phyloP scores from a whole-genome alignment of 1,284 basidiomycete species.

The Moniliophthora roreri region DNA sequence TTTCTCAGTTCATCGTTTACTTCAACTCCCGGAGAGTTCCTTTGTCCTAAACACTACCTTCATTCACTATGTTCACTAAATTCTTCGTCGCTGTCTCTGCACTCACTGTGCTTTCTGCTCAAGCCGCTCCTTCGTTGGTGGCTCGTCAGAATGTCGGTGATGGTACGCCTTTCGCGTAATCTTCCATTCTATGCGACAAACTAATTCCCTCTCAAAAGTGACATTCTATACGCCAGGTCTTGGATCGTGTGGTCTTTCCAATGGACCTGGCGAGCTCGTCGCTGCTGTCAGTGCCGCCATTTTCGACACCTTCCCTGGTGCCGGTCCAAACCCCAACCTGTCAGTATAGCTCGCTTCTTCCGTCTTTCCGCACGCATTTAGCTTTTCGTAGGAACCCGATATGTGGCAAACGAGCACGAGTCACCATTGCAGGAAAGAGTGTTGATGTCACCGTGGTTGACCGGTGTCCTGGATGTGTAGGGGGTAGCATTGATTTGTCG shows the following conservation, averaged over 20 bases:
- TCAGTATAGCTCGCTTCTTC: not conserved
- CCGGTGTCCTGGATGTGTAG: conserved; percentile 22
- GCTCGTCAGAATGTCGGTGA: not conserved
- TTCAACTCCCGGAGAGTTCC: conserved; percentile 3
- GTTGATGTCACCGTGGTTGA: conserved; percentile 21
- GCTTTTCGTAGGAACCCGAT: conserved; percentile 9
- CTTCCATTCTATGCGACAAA: too few species aligned
- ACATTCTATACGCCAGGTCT: conserved; percentile 15
- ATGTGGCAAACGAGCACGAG: conserved; percentile 6
- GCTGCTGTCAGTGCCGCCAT: conserved; percentile 3
- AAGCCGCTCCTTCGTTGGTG: conserved; percentile 2
- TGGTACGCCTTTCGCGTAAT: not conserved
- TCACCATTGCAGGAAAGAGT: conserved; percentile 13
- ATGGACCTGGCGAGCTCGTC: conserved; percentile 14
- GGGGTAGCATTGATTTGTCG: conserved; percentile 22
- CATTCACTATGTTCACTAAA: conserved; percentile 1
- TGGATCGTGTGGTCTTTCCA: conserved; percentile 11
- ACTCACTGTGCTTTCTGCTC: not conserved
- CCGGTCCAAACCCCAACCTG: conserved; percentile 9
- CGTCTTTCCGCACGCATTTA: not conserved
- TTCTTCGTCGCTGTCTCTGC: conserved; percentile 1
- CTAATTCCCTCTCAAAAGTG: not conserved
- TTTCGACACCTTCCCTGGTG: conserved; percentile 14
- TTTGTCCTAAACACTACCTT: not conserved
- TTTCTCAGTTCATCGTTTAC: not conserved